Percentiles rank a stretch among this genome's conserved stretches.
phyloP scores from a whole-genome alignment of 768 basidiomycete genomes.

The Leccinum broughii region DNA sequence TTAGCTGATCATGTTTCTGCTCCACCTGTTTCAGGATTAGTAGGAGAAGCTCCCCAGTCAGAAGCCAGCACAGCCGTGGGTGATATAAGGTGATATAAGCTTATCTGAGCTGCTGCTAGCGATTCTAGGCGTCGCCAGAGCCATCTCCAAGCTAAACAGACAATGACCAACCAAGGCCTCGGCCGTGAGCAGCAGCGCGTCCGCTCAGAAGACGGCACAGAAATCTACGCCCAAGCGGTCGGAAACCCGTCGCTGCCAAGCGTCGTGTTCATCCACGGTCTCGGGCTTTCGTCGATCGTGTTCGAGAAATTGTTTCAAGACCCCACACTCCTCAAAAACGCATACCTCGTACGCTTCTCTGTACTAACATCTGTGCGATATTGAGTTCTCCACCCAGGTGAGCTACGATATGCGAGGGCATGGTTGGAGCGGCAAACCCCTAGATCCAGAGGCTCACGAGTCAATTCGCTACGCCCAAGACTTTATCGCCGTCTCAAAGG shows the following conservation, averaged over 20 bases:
- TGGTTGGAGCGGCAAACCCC: neutral
- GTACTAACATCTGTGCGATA: neutral
- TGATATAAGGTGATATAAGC: neutral
- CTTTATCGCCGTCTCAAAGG: constrained; percentile 4
- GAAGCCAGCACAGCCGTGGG: neutral
- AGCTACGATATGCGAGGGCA: constrained; percentile 13
- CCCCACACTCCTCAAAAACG: constrained; percentile 1
- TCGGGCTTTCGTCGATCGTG: neutral
- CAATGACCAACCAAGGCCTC: neutral
- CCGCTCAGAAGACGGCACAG: constrained; percentile 7
- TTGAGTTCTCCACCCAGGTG: neutral
- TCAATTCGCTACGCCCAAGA: constrained; percentile 11
- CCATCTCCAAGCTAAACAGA: neutral
- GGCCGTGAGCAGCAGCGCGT: neutral
- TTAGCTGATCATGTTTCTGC: neutral
- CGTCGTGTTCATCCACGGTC: neutral
- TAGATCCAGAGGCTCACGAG: constrained; percentile 1
- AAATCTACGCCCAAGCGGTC: constrained; percentile 9
- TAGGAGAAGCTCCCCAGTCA: neutral
- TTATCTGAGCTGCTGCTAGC: neutral
- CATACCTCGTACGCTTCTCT: neutral
- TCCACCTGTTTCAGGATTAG: neutral
- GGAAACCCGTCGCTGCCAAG: neutral
- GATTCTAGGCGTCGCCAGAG: neutral
- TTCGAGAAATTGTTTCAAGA: constrained; percentile 6